Evolutionary conservation across 202 grass and related monocot genomes (phyloP), one percentile per base, ranked within the genome.

Genomic region (Elaeis oleifera): DNA sequence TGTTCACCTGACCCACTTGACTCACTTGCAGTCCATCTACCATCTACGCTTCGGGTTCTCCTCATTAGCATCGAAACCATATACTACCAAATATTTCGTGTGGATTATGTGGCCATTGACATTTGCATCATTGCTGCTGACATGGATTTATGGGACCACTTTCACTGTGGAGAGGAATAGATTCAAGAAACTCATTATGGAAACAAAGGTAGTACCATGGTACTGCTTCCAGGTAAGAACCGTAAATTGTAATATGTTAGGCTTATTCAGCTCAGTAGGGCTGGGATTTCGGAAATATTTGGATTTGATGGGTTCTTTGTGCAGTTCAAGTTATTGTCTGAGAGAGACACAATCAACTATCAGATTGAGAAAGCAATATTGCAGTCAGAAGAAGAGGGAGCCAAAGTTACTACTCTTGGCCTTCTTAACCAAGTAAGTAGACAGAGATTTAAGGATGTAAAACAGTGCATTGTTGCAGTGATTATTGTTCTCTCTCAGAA

Each of bases 1-100:
- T 4, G 81, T 96, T 19, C 90, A 96, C 81, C 78, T 96, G 28
- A 96, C 90, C 28, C 90, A 96, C 74, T 74, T 96, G 60, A 83
- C 81, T 26, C 29, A 67, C 8, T 78, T 78, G 17, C 78, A 70
- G 0, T 96, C 90, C 6, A 48, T 90, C 19, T 64, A 83, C 71
- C 87, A 85, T 58, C 71, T 80, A 26, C 70, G 84, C 3, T 66
- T 96, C 25, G 90, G 67, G 21, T 70, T 90, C 57, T 76, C 87
- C 4, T 90, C 90, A 4, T 1, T 96, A 28, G 81, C 90, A 15
- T 39, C 87, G 0, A 59, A 52, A 5, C 90, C 90, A 7, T 83
- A 78, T 54, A 57, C 5, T 15, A 0, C 21, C 7, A 4, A 49
- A 1, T 51, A 56, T 20, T 17, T 24, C 68, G 4, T 74, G 29